These are phyloP conservation scores for Camelina neglecta DNA, from an alignment of 345 rosid species.

Conservation along the genomic window DNA sequence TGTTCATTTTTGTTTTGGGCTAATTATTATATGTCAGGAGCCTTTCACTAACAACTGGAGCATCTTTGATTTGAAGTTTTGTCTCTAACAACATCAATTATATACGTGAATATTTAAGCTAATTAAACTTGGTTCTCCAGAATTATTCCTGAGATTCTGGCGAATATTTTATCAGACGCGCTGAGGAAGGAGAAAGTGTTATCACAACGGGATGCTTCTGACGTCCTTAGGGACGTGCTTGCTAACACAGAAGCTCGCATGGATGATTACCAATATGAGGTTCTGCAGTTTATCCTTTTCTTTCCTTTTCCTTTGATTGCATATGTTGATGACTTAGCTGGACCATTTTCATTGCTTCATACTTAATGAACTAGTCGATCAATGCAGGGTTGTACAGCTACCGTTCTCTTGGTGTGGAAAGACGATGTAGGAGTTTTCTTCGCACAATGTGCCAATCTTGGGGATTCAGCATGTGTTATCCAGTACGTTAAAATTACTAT, in stretches of 20 bases:
- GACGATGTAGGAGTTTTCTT: constrained; percentile 56
- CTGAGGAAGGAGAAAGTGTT: constrained; percentile 68
- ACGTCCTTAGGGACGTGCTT: constrained; percentile 79
- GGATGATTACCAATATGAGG: constrained; percentile 83
- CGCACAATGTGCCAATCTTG: constrained; percentile 93
- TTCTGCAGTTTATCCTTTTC: constrained; percentile 41
- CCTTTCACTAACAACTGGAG: constrained; percentile 17
- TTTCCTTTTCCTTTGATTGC: constrained; percentile 22
- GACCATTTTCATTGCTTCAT: constrained; percentile 27
- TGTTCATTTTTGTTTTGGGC: constrained; percentile 24
- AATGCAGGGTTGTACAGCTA: constrained; percentile 95
- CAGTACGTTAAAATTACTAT: constrained; percentile 57
- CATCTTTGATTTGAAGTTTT: constrained; percentile 34
- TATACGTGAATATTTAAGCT: constrained; percentile 13
- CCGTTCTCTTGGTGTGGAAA: constrained; percentile 87
- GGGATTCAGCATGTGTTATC: constrained; percentile 89
- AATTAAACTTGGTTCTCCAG: constrained; percentile 49
- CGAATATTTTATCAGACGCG: constrained; percentile 73
- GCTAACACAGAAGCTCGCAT: constrained; percentile 80
- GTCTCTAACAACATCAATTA: constrained; percentile 12
- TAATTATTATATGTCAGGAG: constrained; percentile 25
- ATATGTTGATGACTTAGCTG: constrained; percentile 24
- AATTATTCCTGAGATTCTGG: constrained; percentile 77
- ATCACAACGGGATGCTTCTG: constrained; percentile 75
- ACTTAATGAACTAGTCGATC: constrained; percentile 15